Percentiles rank a stretch among this genome's conserved stretches.
These are phyloP conservation scores for Arabis hirsuta DNA, from an alignment of 345 rosid genomes.

Conservation along the genomic window DNA sequence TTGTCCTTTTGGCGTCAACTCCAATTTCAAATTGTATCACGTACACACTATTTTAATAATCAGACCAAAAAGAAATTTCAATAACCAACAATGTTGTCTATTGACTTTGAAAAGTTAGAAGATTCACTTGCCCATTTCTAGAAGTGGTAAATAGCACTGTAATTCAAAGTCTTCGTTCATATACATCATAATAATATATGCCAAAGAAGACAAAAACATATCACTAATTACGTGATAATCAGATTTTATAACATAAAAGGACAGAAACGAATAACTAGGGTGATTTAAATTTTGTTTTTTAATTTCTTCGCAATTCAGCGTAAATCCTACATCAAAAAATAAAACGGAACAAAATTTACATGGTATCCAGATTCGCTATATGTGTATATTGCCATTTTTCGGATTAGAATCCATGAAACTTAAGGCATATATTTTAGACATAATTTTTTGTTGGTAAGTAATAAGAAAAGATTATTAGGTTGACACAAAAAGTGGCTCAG, in stretches of 20 bases:
- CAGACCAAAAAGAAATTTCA: constrained; percentile 27
- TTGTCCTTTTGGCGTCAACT: constrained; percentile 31
- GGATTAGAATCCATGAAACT: no score
- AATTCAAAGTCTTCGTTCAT: constrained; percentile 21
- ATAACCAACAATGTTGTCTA: constrained; percentile 43
- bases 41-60: constrained; percentile 29
- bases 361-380: no score
- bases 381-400: no score
- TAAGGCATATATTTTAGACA: neutral
- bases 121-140: constrained; percentile 32
- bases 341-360: no score
- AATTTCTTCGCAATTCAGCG: no score
- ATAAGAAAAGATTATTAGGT: neutral
- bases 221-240: no score
- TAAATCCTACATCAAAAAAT: no score
- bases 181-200: constrained; percentile 7
- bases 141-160: constrained; percentile 28
- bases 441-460: neutral
- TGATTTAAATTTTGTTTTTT: no score
- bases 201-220: constrained; percentile 1
- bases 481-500: neutral
- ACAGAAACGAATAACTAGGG: no score
- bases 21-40: constrained; percentile 30
- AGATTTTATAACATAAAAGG: no score
- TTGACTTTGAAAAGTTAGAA: constrained; percentile 35